A percentile compares a stretch with the other conserved stretches of the same genome.
These are phyloP conservation scores for Seiridium unicorne DNA, from an alignment of 2,329 filamentous ascomycete species.

Conservation along the genomic window DNA sequence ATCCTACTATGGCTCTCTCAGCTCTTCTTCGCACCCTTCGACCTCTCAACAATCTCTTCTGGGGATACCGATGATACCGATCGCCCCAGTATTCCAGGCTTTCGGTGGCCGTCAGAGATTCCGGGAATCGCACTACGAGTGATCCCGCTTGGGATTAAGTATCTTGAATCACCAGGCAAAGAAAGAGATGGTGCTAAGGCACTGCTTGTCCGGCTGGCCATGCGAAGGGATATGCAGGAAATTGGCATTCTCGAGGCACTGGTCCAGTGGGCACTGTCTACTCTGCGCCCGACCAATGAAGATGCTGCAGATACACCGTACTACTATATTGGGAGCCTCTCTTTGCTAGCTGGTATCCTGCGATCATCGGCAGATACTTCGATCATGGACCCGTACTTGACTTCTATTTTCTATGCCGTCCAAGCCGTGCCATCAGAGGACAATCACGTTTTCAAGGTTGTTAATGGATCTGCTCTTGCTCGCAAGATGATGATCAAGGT, in stretches of 20 bases:
- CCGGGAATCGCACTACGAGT: constrained; percentile 71
- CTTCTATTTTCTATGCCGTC: constrained; percentile 63
- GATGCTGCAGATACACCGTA: constrained; percentile 57
- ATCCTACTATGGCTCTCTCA: constrained; percentile 86
- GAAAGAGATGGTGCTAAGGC: constrained; percentile 86
- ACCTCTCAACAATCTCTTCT: constrained; percentile 80
- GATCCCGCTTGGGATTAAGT: constrained; percentile 67
- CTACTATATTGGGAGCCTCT: constrained; percentile 73
- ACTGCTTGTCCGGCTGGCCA: constrained; percentile 77
- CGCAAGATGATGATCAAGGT: constrained; percentile 84
- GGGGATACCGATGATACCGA: constrained; percentile 46
- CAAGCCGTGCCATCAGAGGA: constrained; percentile 55
- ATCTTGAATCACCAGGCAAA: constrained; percentile 75
- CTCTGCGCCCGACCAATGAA: constrained; percentile 47
- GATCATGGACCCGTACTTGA: constrained; percentile 68
- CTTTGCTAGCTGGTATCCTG: constrained; percentile 75
- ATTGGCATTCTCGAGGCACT: constrained; percentile 68
- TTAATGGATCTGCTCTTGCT: constrained; percentile 73
- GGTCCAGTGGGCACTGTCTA: constrained; percentile 67
- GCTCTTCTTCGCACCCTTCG: constrained; percentile 82
- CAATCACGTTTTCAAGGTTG: constrained; percentile 45
- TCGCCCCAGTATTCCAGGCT: constrained; percentile 39
- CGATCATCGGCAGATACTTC: constrained; percentile 68
- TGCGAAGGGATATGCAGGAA: constrained; percentile 84
- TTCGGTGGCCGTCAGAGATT: constrained; percentile 57